These are phyloP conservation scores for Leishmania martiniquensis DNA, from an alignment of 208 protist species.

Conservation along the genomic window DNA sequence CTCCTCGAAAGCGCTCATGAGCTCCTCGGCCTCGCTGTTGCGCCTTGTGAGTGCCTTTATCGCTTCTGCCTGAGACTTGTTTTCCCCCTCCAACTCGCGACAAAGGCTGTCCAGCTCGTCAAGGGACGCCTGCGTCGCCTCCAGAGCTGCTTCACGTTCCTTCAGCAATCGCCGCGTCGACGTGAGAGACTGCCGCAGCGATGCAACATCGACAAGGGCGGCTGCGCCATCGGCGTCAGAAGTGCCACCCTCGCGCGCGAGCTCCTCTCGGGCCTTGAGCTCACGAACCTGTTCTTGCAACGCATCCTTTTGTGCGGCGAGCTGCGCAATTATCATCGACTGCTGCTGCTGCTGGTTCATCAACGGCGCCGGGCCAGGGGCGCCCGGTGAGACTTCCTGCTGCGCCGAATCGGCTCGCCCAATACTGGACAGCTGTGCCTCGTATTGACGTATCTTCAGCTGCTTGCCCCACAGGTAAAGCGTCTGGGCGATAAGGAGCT, in stretches of 20 bases:
- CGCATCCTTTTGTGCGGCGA: constrained; percentile 52
- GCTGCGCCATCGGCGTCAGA: not conserved
- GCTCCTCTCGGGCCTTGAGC: constrained; percentile 32
- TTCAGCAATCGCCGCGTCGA: constrained; percentile 32
- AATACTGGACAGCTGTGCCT: constrained; percentile 23
- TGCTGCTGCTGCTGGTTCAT: constrained; percentile 45
- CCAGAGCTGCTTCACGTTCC: constrained; percentile 44
- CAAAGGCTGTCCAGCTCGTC: constrained; percentile 67
- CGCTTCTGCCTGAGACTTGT: constrained; percentile 28
- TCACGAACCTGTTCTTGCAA: constrained; percentile 41
- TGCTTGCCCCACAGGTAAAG: constrained; percentile 80
- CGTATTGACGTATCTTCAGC: constrained; percentile 35
- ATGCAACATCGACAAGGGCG: constrained; percentile 14
- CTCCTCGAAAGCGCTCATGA: constrained; percentile 44
- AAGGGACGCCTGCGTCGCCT: constrained; percentile 43
- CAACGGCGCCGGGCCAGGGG: not conserved
- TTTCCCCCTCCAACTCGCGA: constrained; percentile 68
- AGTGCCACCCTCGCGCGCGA: constrained; percentile 4
- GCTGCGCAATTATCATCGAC: constrained; percentile 63
- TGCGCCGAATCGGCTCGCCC: not conserved
- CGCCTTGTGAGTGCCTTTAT: constrained; percentile 45
- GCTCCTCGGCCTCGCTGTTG: constrained; percentile 41
- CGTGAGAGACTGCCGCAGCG: constrained; percentile 24
- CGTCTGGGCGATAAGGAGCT: constrained; percentile 59
- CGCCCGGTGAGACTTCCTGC: not conserved